These are phyloP conservation scores for Trichocladium antarcticum DNA, from an alignment of 495 filamentous ascomycete species.

Conservation along the genomic window DNA sequence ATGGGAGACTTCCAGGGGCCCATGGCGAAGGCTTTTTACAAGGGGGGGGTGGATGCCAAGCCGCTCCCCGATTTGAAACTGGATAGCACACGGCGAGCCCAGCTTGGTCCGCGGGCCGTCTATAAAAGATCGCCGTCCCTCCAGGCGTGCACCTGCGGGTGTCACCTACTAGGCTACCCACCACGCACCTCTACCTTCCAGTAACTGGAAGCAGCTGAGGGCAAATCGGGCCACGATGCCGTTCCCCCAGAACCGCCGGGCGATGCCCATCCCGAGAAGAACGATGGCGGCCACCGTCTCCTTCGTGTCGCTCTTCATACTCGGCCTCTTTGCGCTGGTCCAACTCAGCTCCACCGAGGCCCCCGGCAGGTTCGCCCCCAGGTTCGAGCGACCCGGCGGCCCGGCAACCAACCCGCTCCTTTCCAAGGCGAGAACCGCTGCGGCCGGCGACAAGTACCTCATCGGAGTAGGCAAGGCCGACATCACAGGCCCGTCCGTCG, in stretches of 20 bases:
- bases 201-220: neutral
- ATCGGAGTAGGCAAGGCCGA: slow-evolving; percentile 89
- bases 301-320: slow-evolving; percentile 16
- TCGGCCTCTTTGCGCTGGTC: slow-evolving; percentile 13
- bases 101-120: too few species aligned
- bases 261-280: neutral
- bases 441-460: slow-evolving; percentile 49
- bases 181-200: neutral
- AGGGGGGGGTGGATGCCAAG: too few species aligned
- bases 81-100: too few species aligned
- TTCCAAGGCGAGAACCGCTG: slow-evolving; percentile 19
- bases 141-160: too few species aligned
- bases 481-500: slow-evolving; percentile 68
- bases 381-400: neutral
- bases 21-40: too few species aligned
- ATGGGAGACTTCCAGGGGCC: too few species aligned
- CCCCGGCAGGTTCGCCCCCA: neutral
- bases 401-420: neutral
- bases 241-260: slow-evolving; percentile 1
- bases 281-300: slow-evolving; percentile 10
- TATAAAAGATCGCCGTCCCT: too few species aligned
- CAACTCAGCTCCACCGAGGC: neutral
- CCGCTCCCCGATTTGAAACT: too few species aligned
- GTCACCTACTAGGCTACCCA: too few species aligned
- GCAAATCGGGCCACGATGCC: neutral